Evolutionary conservation across 345 rosid genomes (phyloP).

Genomic region (Cardamine chenopodiifolia): DNA sequence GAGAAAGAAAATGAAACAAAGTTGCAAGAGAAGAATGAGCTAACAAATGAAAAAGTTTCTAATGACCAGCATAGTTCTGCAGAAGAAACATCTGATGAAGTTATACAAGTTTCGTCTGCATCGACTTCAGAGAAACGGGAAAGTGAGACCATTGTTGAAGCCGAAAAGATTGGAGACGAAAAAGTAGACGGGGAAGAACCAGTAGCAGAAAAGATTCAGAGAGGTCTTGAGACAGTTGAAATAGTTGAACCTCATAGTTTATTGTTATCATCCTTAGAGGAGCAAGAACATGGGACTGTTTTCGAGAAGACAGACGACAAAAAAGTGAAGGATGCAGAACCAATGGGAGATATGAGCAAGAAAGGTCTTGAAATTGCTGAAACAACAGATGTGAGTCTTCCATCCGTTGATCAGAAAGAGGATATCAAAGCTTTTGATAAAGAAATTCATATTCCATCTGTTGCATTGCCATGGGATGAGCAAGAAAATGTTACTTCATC

Average conservation of each 20-base stretch:
- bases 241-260: conserved; percentile 20
- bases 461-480: background rate
- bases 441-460: background rate
- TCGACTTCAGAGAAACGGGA: background rate
- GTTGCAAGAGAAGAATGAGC: conserved; percentile 25
- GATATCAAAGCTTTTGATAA: background rate
- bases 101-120: conserved; percentile 8
- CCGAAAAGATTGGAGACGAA: conserved; percentile 1
- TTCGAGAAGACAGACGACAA: background rate
- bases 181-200: conserved; percentile 19
- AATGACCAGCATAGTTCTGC: conserved; percentile 14
- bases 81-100: conserved; percentile 19
- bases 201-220: conserved; percentile 26
- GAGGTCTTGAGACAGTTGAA: background rate
- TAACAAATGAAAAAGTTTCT: background rate
- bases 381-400: conserved; percentile 9
- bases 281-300: background rate
- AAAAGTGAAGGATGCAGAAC: conserved; percentile 13
- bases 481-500: background rate
- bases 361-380: conserved; percentile 11
- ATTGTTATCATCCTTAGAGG: background rate
- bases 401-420: background rate
- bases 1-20: conserved; percentile 8
- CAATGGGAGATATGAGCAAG: background rate
- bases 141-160: background rate